Evolutionary conservation across 2,329 filamentous ascomycete genomes (phyloP).

Genomic region (Neonectria coccinea): DNA sequence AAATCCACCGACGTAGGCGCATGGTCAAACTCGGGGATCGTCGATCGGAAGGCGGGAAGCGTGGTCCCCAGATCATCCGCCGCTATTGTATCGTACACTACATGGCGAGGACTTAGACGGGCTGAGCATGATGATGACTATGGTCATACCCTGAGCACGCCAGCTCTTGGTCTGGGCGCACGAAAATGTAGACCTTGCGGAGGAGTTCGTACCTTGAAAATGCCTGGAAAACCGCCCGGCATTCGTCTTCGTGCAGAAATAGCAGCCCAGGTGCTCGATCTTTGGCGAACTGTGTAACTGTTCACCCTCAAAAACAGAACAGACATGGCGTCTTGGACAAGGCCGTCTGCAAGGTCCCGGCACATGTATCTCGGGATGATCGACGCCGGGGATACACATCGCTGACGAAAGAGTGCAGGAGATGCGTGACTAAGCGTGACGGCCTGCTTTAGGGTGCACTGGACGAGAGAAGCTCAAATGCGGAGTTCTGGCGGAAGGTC

Average conservation of each 20-base stretch:
- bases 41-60: neutral
- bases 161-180: neutral
- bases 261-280: neutral
- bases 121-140: neutral
- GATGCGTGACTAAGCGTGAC: conserved; percentile 19
- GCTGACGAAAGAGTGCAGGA: conserved; percentile 24
- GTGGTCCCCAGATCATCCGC: neutral
- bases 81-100: neutral
- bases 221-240: neutral
- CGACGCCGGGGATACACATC: conserved; percentile 30
- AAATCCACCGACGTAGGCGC: neutral
- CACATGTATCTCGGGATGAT: conserved; percentile 36
- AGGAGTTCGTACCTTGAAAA: neutral
- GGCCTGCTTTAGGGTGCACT: neutral
- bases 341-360: conserved; percentile 44
- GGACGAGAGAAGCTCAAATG: neutral
- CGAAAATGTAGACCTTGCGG: neutral
- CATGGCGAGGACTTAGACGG: neutral
- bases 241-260: neutral
- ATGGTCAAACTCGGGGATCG: neutral
- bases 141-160: neutral
- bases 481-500: neutral
- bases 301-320: conserved; percentile 19
- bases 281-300: conserved; percentile 6
- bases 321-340: conserved; percentile 27